Conservation (phyloP, 768 basidiomycete genomes). For the Lactifluus rugatus region DNA sequence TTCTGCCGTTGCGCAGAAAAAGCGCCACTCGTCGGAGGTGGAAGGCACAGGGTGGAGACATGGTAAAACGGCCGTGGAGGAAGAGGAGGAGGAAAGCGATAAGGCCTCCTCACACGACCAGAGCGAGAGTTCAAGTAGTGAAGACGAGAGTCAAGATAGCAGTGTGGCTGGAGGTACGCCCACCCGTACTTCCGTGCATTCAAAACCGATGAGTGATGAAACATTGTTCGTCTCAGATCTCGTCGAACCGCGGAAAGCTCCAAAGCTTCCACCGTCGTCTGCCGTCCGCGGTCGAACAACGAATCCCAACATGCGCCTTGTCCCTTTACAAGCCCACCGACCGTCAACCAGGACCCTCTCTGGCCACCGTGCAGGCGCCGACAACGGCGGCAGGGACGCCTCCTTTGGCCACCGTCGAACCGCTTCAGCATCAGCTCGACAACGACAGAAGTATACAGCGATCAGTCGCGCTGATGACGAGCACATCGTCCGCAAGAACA, state of each 20-base stretch:
- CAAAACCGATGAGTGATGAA: background rate
- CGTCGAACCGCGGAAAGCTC: background rate
- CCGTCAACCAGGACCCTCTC: conserved; percentile 20
- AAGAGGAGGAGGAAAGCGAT: conserved; percentile 76
- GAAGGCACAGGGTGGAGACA: conserved; percentile 14
- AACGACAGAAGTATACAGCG: background rate
- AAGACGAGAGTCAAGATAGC: conserved; percentile 33
- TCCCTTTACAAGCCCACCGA: conserved; percentile 48
- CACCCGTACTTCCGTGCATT: background rate
- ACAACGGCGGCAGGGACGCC: conserved; percentile 36
- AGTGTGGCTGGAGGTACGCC: conserved; percentile 32
- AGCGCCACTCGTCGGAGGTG: conserved; percentile 6
- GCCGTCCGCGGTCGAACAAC: conserved; percentile 29
- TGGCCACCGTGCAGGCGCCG: conserved; percentile 17
- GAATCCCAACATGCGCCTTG: conserved; percentile 48
- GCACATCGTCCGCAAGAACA: conserved; percentile 27
- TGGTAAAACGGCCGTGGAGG: conserved; percentile 25
- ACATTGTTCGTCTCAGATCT: background rate
- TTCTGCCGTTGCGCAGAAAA: conserved; percentile 54
- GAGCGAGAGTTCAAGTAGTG: conserved; percentile 19
- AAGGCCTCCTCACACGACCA: conserved; percentile 39
- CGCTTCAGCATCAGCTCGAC: conserved; percentile 18
- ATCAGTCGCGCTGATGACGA: conserved; percentile 4
- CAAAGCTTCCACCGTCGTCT: background rate
- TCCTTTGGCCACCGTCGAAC: conserved; percentile 63